These are phyloP conservation scores for Avena sativa DNA, from an alignment of 176 grass and related monocot species.

Conservation along the genomic window DNA sequence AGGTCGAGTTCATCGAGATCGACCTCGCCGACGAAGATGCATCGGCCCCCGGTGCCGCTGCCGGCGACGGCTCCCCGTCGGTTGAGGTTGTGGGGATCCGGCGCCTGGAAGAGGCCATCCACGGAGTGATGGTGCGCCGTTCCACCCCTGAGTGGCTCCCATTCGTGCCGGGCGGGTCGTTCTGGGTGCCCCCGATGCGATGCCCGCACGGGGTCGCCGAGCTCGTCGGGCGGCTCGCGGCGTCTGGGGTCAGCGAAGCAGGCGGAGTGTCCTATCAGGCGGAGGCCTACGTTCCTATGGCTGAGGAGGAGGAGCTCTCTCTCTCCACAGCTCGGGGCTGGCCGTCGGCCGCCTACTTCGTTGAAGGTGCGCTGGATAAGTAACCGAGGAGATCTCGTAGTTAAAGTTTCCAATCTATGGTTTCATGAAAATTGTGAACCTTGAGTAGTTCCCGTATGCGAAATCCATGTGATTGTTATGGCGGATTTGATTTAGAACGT, in stretches of 20 bases:
- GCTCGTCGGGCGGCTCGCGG: conserved; percentile 59
- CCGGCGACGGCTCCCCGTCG: conserved; percentile 22
- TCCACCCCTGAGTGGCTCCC: conserved; percentile 93
- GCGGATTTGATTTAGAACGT: background rate
- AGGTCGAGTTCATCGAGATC: conserved; percentile 79
- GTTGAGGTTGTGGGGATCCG: conserved; percentile 62
- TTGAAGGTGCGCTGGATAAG: conserved; percentile 56
- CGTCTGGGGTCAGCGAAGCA: background rate
- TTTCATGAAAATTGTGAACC: background rate
- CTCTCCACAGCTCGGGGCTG: conserved; percentile 68
- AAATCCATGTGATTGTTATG: background rate
- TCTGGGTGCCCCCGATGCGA: conserved; percentile 83
- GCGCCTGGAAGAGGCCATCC: conserved; percentile 86
- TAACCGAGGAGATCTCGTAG: conserved; percentile 20
- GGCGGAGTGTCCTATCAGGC: conserved; percentile 15
- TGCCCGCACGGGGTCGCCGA: conserved; percentile 62
- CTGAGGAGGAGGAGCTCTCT: conserved; percentile 72
- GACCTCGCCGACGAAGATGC: conserved; percentile 59
- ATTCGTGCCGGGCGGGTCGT: conserved; percentile 81
- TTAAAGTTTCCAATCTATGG: background rate
- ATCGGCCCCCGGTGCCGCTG: background rate
- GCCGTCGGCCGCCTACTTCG: conserved; percentile 78
- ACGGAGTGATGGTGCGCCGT: conserved; percentile 77
- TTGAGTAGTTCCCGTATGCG: background rate
- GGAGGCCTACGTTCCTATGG: conserved; percentile 54